Conservation (phyloP, 805 yeast genomes). For the Yamadazyma paraphyllophila region DNA sequence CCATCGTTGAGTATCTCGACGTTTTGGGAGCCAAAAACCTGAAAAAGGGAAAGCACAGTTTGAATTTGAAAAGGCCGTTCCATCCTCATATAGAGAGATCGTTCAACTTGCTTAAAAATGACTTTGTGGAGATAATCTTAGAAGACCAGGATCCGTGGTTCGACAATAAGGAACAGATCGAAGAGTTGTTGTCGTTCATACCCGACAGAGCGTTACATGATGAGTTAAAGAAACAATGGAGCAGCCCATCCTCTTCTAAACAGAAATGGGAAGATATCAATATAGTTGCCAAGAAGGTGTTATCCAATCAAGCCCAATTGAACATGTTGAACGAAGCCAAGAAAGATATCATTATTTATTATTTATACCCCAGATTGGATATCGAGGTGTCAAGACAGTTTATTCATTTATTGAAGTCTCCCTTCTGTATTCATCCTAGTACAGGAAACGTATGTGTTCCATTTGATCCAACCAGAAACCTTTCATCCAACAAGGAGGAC, state of each 20-base stretch:
- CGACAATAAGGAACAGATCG: conserved; percentile 47
- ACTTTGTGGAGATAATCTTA: conserved; percentile 64
- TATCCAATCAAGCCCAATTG: conserved; percentile 47
- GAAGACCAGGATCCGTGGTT: conserved; percentile 88
- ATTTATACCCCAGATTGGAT: conserved; percentile 89
- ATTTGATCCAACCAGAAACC: conserved; percentile 48
- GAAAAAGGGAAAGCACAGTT: conserved; percentile 44
- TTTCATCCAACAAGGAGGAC: conserved; percentile 31
- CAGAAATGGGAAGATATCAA: conserved; percentile 83
- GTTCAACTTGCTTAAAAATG: conserved; percentile 58
- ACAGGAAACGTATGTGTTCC: conserved; percentile 97
- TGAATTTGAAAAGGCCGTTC: conserved; percentile 69
- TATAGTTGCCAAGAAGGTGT: conserved; percentile 43
- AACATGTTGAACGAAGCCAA: conserved; percentile 62
- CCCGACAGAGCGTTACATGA: conserved; percentile 59
- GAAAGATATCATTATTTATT: conserved; percentile 76
- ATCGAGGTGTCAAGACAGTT: conserved; percentile 87
- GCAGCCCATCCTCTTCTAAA: conserved; percentile 35
- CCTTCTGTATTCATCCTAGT: conserved; percentile 94
- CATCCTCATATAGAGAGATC: conserved; percentile 88
- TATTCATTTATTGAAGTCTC: conserved; percentile 90
- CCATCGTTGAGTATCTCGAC: conserved; percentile 82
- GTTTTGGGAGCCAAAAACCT: conserved; percentile 46
- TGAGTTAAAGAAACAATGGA: conserved; percentile 61
- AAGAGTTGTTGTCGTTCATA: conserved; percentile 57